Base-by-base conservation (phyloP, 1,284 basidiomycete species). In the Cryptococcus sp. region DNA sequence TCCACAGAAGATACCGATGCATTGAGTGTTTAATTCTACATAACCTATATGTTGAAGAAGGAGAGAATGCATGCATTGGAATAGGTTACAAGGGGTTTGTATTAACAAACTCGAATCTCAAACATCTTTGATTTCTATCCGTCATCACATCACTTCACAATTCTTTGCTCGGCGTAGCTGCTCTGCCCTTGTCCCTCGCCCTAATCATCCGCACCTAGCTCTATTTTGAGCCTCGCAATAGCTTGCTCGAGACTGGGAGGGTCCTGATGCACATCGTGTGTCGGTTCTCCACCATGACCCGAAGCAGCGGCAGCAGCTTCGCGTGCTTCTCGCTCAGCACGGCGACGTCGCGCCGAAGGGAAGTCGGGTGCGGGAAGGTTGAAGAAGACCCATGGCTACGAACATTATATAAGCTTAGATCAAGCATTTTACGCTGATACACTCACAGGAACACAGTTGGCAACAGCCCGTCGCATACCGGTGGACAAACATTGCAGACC, bases 381-480 rank as follows among this genome's bases (percentile, higher is more conserved):
- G 64, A 76, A 77, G 64, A 73, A 75, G 29, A 73, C 74, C 75
- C 75, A 77, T 10, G 75, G 74, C 61, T 72, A 38, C 1, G 15
- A 13, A 17, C 17, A 20, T 20, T 34, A 22, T 10, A 37, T 44
- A 8, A 43, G 34, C 25, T 15, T 16, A 37, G 6, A 15, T 17
- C 6, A 45, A 7, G 19, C 19, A 34, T 10, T 11, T 40, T 39
- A 6, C 37, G 54, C 22, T 22, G 23, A 37, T 5, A 39, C 37
- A 66, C 73, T 61, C 52, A 75, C 73, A 22, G 76, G 69, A 15
- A 73, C 74, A 77, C 93, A 93, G 6, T 92, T 87, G 2, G 93
- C 89, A 19, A 98, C 88, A 1, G 95, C 95, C 46, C 95, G 88
- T 26, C 94, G 86, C 90, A 96, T 95, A 73, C 93, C 91, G 26